Percentiles rank a stretch among this genome's conserved stretches.
These are phyloP conservation scores for Adansonia gregorii DNA, from an alignment of 441 rosid species.

Conservation along the genomic window DNA sequence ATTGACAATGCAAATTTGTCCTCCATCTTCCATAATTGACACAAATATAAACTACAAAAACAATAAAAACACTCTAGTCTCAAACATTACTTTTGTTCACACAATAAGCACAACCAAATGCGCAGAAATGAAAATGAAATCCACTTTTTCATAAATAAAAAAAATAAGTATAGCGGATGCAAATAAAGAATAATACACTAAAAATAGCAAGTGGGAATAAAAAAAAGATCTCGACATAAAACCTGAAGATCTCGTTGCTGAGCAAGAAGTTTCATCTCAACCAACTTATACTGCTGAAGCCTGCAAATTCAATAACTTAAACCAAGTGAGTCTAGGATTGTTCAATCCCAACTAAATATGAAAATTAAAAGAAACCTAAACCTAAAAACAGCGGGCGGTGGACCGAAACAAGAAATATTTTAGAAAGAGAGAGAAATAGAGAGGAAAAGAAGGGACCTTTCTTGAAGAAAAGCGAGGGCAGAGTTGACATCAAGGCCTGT, in stretches of 20 bases:
- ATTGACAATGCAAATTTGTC: neutral
- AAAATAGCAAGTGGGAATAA: neutral
- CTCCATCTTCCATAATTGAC: neutral
- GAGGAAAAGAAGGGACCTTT: slow-evolving; percentile 52
- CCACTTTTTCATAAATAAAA: neutral
- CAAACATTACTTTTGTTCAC: neutral
- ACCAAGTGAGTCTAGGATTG: neutral
- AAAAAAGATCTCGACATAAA: neutral
- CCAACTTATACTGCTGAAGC: slow-evolving; percentile 87
- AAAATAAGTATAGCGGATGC: neutral
- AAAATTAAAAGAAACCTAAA: neutral
- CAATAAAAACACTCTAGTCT: neutral
- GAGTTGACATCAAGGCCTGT: slow-evolving; percentile 46
- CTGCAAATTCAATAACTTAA: slow-evolving; percentile 39
- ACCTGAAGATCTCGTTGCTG: slow-evolving; percentile 94
- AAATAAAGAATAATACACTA: neutral
- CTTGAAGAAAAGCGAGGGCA: slow-evolving; percentile 73
- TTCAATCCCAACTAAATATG: neutral
- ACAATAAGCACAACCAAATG: slow-evolving; percentile 10
- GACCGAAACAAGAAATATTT: neutral
- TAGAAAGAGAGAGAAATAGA: neutral
- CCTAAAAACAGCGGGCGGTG: neutral
- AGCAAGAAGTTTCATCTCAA: slow-evolving; percentile 92
- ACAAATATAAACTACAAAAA: neutral
- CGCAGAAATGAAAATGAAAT: neutral